These are phyloP conservation scores for Chlorella sp. DNA, from an alignment of 139 green algal genomes.

Conservation along the genomic window DNA sequence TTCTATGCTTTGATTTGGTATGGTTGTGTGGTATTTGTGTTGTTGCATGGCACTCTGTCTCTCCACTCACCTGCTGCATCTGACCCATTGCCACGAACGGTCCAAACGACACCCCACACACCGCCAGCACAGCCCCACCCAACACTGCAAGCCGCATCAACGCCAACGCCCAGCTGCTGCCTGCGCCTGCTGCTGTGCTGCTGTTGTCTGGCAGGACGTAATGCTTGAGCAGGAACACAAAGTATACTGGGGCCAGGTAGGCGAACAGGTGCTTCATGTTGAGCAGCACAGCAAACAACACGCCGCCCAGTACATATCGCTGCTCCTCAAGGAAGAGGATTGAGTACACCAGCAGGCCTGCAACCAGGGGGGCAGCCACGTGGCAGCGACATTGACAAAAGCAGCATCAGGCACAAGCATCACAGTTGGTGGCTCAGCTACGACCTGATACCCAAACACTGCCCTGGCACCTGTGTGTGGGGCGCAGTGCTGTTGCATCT, in stretches of 20 bases:
- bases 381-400: neutral
- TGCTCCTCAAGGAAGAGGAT: slow-evolving; percentile 33
- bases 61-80: slow-evolving; percentile 52
- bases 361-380: neutral
- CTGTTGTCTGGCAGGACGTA: neutral
- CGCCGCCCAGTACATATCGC: slow-evolving; percentile 18
- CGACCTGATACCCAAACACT: too few relatives aligned
- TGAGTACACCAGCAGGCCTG: slow-evolving; percentile 69
- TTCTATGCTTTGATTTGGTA: too few relatives aligned
- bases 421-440: too few relatives aligned
- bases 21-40: too few relatives aligned
- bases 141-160: neutral
- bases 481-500: too few relatives aligned
- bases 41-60: too few relatives aligned
- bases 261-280: slow-evolving; percentile 94
- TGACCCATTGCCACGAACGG: slow-evolving; percentile 67
- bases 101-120: slow-evolving; percentile 59
- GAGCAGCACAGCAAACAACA: slow-evolving; percentile 79
- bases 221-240: slow-evolving; percentile 67
- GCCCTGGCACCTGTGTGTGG: too few relatives aligned
- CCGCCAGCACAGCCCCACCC: slow-evolving; percentile 24
- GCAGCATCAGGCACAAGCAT: neutral
- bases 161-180: neutral
- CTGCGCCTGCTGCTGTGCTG: neutral
- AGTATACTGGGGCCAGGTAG: slow-evolving; percentile 72